A percentile compares a stretch with the other conserved stretches of the same genome.
These are phyloP conservation scores for Cordia subcordata DNA, from an alignment of 257 asterid species.

Conservation along the genomic window DNA sequence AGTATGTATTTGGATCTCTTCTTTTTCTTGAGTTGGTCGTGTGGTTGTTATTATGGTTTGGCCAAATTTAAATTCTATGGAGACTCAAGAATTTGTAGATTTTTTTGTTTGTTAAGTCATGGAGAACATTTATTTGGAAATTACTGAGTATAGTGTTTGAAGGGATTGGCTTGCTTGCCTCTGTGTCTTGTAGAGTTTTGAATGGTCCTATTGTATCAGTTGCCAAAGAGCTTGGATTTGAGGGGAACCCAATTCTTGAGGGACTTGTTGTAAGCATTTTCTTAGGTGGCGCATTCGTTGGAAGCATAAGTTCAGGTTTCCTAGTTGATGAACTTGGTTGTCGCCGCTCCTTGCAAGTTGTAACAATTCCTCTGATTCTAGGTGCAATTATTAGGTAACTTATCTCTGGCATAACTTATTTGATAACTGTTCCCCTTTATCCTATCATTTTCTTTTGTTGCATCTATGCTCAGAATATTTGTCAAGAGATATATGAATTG, in stretches of 20 bases:
- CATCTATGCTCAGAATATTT: too few species aligned
- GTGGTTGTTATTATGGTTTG: background rate
- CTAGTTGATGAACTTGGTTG: conserved; percentile 76
- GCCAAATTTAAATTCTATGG: too few species aligned
- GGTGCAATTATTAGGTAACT: conserved; percentile 70
- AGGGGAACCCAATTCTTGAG: conserved; percentile 70
- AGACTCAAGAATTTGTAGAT: background rate
- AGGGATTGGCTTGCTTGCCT: background rate
- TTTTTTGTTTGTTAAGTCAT: background rate
- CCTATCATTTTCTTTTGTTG: too few species aligned
- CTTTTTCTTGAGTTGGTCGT: background rate
- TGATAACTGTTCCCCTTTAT: background rate
- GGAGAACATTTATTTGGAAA: background rate
- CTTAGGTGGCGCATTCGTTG: conserved; percentile 80
- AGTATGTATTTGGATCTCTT: background rate
- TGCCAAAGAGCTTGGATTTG: conserved; percentile 82
- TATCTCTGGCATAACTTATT: background rate
- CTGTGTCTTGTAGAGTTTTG: conserved; percentile 64
- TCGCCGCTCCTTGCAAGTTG: conserved; percentile 73
- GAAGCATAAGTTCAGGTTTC: conserved; percentile 69
- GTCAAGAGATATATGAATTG: too few species aligned
- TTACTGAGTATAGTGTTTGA: background rate
- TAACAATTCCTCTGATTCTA: conserved; percentile 70
- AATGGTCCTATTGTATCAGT: conserved; percentile 83
- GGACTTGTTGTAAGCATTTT: conserved; percentile 91